Percentiles rank a stretch among this genome's conserved stretches.
Conservation (phyloP, 1,284 basidiomycete genomes). For the Clitocybe nebularis region DNA sequence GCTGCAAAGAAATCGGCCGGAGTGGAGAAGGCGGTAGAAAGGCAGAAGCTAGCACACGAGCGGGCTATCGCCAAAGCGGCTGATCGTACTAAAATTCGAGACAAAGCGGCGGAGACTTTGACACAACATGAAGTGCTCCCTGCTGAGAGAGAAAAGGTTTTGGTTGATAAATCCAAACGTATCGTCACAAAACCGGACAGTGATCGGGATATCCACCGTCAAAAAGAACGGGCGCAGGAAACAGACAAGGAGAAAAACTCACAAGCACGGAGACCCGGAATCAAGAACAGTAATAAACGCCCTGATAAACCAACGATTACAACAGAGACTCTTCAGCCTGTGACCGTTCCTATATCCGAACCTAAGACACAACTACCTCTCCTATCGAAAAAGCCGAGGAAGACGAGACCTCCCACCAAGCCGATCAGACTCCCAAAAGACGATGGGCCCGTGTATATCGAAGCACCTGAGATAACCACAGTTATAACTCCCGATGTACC, state of each 20-base stretch:
- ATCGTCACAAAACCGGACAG: conserved; percentile 26
- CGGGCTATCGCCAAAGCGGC: conserved; percentile 46
- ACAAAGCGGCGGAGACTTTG: conserved; percentile 40
- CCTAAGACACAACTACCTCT: conserved; percentile 58
- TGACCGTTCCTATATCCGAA: conserved; percentile 21
- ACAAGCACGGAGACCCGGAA: conserved; percentile 18
- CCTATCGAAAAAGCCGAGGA: conserved; percentile 76
- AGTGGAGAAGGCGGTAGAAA: conserved; percentile 55
- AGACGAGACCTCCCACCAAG: conserved; percentile 64
- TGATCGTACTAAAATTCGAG: conserved; percentile 43
- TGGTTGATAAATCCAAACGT: conserved; percentile 34
- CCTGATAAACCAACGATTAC: conserved; percentile 18
- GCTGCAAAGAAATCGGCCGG: conserved; percentile 61
- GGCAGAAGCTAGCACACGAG: conserved; percentile 49
- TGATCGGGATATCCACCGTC: conserved; percentile 15
- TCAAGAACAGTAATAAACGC: conserved; percentile 21
- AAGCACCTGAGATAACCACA: conserved; percentile 33
- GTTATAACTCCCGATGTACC: conserved; percentile 43
- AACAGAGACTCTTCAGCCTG: conserved; percentile 7
- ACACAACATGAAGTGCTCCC: not conserved
- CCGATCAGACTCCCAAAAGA: conserved; percentile 58
- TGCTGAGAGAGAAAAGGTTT: conserved; percentile 30
- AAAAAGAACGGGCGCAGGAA: conserved; percentile 25
- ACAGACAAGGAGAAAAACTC: conserved; percentile 31
- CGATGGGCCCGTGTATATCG: conserved; percentile 42